Evolutionary conservation across 495 filamentous ascomycete species (phyloP), one percentile per base, ranked within the genome.

Genomic region (Bacidia rubella): DNA sequence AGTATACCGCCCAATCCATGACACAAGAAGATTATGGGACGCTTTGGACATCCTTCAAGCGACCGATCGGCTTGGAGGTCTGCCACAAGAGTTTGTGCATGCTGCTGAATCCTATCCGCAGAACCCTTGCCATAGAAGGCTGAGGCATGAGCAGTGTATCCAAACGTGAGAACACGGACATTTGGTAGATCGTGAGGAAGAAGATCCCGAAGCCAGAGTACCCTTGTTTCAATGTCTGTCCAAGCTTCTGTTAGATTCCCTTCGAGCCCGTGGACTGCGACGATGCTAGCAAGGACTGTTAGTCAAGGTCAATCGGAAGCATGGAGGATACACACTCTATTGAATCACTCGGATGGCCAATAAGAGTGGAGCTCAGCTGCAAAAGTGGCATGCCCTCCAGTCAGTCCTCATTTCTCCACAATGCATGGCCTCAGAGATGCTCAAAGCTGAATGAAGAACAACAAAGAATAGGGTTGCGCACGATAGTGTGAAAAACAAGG

Each of bases 1-100:
- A 76, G 57, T n/a, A 74, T 63, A 0, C 73, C 74, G 22, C 73
- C 71, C 1, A 76, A 64, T 42, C 70, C 73, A 57, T 76, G 73
- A 10, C 57, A 70, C 1, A 75, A 52, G 55, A 77, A 75, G 1
- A 75, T 39, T 0, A 68, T 17, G 4, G 69, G 72, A 24, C 72
- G 62, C 15, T 45, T 55, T 10, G 64, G 40, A 1, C 53, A 55
- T 22, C 24, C 39, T 29, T 61, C 51, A 26, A 56, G 48, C 2
- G 56, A 53, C 20, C 70, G 66, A 17, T 49, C 22, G 2, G 58
- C 55, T 38, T 65, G 65, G 11, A 74, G 45, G 23, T 56, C 61
- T 42, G 45, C 53, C 22, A 60, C 51, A 25, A 62, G 52, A 7
- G 57, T 57, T 23, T 44, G 27, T 2, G 58, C 62, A 52, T 56